Evolutionary conservation across 2,329 filamentous ascomycete species (phyloP).

Genomic region (Aspergillus sp.): DNA sequence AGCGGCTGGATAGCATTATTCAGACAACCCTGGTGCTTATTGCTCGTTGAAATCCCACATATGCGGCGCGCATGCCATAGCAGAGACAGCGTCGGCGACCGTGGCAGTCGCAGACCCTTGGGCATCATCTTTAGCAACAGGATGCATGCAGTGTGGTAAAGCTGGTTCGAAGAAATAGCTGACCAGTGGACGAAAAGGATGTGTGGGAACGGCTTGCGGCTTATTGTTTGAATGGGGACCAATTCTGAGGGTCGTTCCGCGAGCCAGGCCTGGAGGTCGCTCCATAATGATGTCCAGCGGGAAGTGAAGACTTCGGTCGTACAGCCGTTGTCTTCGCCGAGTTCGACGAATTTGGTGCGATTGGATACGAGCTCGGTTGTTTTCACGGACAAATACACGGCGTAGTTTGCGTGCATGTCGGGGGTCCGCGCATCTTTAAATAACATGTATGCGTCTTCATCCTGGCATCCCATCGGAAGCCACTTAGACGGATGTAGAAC

Average conservation of each 20-base stretch:
- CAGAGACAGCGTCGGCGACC: conserved; percentile 35
- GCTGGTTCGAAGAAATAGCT: conserved; percentile 58
- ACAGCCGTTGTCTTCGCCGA: conserved; percentile 49
- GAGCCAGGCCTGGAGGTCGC: conserved; percentile 52
- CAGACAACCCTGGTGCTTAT: conserved; percentile 55
- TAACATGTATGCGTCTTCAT: conserved; percentile 37
- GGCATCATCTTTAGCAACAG: conserved; percentile 51
- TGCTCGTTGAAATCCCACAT: conserved; percentile 57
- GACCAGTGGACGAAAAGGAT: conserved; percentile 56
- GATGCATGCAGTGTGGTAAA: conserved; percentile 58
- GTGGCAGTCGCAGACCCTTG: conserved; percentile 25
- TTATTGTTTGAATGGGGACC: conserved; percentile 46
- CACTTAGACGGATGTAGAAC: conserved; percentile 53
- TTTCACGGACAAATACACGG: conserved; percentile 57
- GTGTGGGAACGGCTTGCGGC: conserved; percentile 50
- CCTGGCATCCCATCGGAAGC: conserved; percentile 43
- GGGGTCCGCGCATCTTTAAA: conserved; percentile 40
- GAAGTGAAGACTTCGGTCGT: conserved; percentile 40
- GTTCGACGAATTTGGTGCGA: conserved; percentile 50
- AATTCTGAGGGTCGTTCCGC: conserved; percentile 49
- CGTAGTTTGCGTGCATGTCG: conserved; percentile 61
- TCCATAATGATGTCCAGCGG: conserved; percentile 52
- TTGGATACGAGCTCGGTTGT: conserved; percentile 53
- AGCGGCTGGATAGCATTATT: conserved; percentile 61
- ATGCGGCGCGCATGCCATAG: conserved; percentile 58